Evolutionary conservation across 805 yeast species (phyloP).

Genomic region (Osmozyma mogii): DNA sequence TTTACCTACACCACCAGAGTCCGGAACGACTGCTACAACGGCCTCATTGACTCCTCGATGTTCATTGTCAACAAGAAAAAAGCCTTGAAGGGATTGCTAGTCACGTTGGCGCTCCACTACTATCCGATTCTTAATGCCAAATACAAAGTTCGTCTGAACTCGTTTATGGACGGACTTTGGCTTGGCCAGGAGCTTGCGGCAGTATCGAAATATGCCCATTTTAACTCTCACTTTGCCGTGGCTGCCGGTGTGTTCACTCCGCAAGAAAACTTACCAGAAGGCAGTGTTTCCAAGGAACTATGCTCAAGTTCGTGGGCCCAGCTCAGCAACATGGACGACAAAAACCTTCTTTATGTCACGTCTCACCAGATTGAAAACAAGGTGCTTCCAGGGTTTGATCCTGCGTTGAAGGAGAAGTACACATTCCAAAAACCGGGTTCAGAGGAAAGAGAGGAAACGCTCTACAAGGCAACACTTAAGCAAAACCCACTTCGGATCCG

Average conservation of each 20-base stretch:
- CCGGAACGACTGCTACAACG: slow-evolving; percentile 14
- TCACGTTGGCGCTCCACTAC: slow-evolving; percentile 18
- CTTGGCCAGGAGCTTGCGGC: slow-evolving; percentile 28
- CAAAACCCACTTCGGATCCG: slow-evolving; percentile 18
- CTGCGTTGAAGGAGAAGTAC: slow-evolving; percentile 12
- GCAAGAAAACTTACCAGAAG: slow-evolving; percentile 13
- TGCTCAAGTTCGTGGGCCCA: slow-evolving; percentile 35
- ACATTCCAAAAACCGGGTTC: slow-evolving; percentile 2
- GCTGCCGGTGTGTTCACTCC: slow-evolving; percentile 27
- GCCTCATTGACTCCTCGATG: slow-evolving; percentile 21
- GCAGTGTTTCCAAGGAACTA: slow-evolving; percentile 20
- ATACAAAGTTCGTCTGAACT: too few relatives aligned
- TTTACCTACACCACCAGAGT: slow-evolving; percentile 3
- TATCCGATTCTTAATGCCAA: slow-evolving; percentile 15
- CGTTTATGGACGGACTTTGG: slow-evolving; percentile 24
- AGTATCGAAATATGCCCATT: slow-evolving; percentile 10
- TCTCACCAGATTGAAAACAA: slow-evolving; percentile 29
- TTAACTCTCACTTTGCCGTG: slow-evolving; percentile 19
- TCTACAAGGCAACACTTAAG: slow-evolving; percentile 5
- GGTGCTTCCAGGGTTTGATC: slow-evolving; percentile 11
- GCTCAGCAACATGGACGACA: slow-evolving; percentile 17
- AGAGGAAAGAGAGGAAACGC: slow-evolving; percentile 6
- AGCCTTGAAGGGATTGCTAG: slow-evolving; percentile 20
- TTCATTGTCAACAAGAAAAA: slow-evolving; percentile 21
- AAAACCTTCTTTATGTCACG: slow-evolving; percentile 21